Evolutionary conservation across 257 asterid species (phyloP).

Genomic region (Misopates orontium): DNA sequence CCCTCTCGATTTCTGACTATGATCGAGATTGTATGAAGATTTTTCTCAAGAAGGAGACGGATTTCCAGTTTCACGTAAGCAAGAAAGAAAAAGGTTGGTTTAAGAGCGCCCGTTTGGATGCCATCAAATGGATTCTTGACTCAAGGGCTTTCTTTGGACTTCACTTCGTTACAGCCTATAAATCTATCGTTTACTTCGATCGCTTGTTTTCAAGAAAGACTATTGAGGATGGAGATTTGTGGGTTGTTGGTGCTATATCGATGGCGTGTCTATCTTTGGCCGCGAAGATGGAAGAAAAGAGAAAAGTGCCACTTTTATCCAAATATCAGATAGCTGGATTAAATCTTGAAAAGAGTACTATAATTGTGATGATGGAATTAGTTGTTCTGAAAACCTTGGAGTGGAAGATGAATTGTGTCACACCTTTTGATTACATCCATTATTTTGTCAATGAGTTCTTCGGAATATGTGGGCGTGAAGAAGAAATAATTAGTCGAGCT

Average conservation of each 20-base stretch:
- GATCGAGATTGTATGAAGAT: too few relatives aligned
- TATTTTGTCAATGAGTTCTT: constrained; percentile 42
- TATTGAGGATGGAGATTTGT: constrained; percentile 41
- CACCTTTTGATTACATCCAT: constrained; percentile 48
- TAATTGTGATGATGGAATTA: constrained; percentile 45
- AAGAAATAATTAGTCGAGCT: constrained; percentile 33
- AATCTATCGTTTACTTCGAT: constrained; percentile 49
- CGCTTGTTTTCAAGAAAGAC: constrained; percentile 42
- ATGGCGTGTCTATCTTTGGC: constrained; percentile 62
- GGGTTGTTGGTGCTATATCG: constrained; percentile 45
- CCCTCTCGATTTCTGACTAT: neutral
- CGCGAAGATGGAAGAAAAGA: constrained; percentile 61
- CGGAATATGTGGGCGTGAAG: constrained; percentile 18
- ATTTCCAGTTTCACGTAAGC: neutral
- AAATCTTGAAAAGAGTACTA: constrained; percentile 33
- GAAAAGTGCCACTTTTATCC: constrained; percentile 32
- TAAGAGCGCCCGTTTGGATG: constrained; percentile 35
- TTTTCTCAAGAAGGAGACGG: too few relatives aligned
- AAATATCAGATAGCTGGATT: constrained; percentile 39
- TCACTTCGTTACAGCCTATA: constrained; percentile 45
- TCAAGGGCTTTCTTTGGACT: constrained; percentile 44
- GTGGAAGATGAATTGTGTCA: constrained; percentile 47
- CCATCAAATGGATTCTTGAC: constrained; percentile 50
- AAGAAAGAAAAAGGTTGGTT: too few relatives aligned
- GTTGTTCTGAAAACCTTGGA: constrained; percentile 44